Evolutionary conservation across 2,329 filamentous ascomycete species (phyloP).

Genomic region (Fusarium keratoplasticum): DNA sequence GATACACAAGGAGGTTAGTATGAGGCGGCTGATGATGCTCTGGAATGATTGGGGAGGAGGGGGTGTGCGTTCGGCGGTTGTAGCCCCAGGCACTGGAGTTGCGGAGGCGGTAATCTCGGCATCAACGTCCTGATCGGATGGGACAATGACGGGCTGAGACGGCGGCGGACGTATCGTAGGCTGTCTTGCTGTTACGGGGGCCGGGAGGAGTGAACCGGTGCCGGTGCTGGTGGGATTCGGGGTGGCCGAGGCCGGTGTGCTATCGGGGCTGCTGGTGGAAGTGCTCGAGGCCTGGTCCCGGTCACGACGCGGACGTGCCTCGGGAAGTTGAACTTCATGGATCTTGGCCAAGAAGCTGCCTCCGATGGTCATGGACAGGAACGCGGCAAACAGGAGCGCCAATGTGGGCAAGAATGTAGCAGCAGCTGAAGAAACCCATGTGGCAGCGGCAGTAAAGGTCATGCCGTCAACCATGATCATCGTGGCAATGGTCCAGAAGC

Average conservation of each 20-base stretch:
- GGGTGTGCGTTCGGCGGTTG: conserved; percentile 40
- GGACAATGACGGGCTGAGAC: conserved; percentile 65
- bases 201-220: conserved; percentile 51
- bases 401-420: conserved; percentile 69
- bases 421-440: conserved; percentile 66
- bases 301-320: conserved; percentile 64
- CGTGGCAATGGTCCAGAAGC: conserved; percentile 70
- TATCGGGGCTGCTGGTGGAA: conserved; percentile 31
- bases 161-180: conserved; percentile 28
- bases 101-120: conserved; percentile 66
- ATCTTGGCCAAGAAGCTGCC: conserved; percentile 70
- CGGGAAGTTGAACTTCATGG: conserved; percentile 67
- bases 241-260: conserved; percentile 37
- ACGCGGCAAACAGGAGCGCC: conserved; percentile 61
- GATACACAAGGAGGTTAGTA: conserved; percentile 66
- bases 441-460: conserved; percentile 66
- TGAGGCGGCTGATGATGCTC: conserved; percentile 67
- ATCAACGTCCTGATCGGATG: conserved; percentile 73
- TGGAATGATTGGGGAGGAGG: conserved; percentile 60
- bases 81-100: conserved; percentile 48
- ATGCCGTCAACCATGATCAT: conserved; percentile 74
- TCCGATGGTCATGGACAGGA: conserved; percentile 68
- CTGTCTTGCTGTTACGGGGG: conserved; percentile 53
- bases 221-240: conserved; percentile 43
- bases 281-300: conserved; percentile 37